phyloP scores from a whole-genome alignment of 164 flowering plant species.

The Annona cherimola region DNA sequence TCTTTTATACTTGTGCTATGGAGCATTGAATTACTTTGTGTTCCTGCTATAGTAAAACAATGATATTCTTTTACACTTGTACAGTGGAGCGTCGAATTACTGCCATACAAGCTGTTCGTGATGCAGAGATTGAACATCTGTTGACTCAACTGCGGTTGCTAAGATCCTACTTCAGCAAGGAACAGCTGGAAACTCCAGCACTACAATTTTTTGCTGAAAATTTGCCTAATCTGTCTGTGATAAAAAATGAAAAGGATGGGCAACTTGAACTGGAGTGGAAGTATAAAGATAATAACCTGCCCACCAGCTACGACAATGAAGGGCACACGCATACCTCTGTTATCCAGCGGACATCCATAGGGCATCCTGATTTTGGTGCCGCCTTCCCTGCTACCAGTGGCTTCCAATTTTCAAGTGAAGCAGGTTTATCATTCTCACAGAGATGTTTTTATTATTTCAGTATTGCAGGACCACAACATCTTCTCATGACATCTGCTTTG shows the following conservation, averaged over 20 bases:
- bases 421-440: conserved; percentile 30
- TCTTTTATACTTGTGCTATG: background rate
- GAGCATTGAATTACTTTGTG: background rate
- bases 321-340: conserved; percentile 39
- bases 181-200: conserved; percentile 52
- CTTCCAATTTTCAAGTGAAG: conserved; percentile 45
- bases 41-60: background rate
- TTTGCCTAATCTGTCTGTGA: conserved; percentile 50
- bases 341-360: conserved; percentile 41
- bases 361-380: conserved; percentile 34
- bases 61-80: background rate
- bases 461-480: background rate
- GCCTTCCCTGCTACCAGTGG: conserved; percentile 38
- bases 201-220: conserved; percentile 53
- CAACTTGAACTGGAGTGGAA: conserved; percentile 55
- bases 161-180: conserved; percentile 48
- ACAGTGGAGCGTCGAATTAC: conserved; percentile 55
- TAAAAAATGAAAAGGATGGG: conserved; percentile 32
- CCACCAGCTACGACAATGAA: conserved; percentile 28
- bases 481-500: background rate
- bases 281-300: conserved; percentile 23
- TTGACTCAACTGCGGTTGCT: conserved; percentile 54
- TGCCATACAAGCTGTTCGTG: conserved; percentile 58
- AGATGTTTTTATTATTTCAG: background rate
- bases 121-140: conserved; percentile 53